phyloP scores from a whole-genome alignment of 225 moss, liverwort and hornwort species.

The Asterella californica region DNA sequence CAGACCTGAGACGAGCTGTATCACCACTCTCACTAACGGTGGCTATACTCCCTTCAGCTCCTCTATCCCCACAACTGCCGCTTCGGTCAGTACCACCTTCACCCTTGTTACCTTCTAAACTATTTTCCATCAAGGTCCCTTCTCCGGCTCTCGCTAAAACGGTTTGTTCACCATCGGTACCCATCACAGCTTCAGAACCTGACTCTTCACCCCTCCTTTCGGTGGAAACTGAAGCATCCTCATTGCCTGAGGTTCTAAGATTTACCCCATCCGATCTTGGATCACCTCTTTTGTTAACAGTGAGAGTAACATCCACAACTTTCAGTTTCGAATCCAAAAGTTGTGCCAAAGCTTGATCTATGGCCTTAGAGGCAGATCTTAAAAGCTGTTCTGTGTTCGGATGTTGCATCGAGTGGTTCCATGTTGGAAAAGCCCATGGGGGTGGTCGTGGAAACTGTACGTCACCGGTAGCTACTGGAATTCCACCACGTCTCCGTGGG shows the following conservation, averaged over 20 bases:
- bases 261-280: conserved; percentile 16
- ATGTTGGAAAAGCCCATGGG: conserved; percentile 93
- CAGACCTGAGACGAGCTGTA: neutral
- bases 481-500: conserved; percentile 58
- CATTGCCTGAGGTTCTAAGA: conserved; percentile 20
- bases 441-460: conserved; percentile 91
- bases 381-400: conserved; percentile 93
- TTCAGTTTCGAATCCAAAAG: conserved; percentile 93
- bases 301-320: conserved; percentile 90
- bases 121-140: conserved; percentile 1
- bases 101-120: conserved; percentile 1
- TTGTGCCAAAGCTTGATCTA: conserved; percentile 93
- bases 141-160: neutral
- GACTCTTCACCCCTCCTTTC: conserved; percentile 5
- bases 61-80: conserved; percentile 18
- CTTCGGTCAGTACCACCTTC: neutral
- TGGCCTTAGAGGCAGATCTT: conserved; percentile 89
- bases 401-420: conserved; percentile 73
- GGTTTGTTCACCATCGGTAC: neutral
- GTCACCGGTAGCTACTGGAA: conserved; percentile 89
- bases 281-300: conserved; percentile 46
- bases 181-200: conserved; percentile 9
- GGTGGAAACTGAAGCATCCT: conserved; percentile 5
- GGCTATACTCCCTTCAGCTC: conserved; percentile 18
- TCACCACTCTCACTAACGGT: conserved; percentile 3